A percentile compares a stretch with the other conserved stretches of the same genome.
Conservation (phyloP, 768 basidiomycete genomes). For the Leccinellum albellum region DNA sequence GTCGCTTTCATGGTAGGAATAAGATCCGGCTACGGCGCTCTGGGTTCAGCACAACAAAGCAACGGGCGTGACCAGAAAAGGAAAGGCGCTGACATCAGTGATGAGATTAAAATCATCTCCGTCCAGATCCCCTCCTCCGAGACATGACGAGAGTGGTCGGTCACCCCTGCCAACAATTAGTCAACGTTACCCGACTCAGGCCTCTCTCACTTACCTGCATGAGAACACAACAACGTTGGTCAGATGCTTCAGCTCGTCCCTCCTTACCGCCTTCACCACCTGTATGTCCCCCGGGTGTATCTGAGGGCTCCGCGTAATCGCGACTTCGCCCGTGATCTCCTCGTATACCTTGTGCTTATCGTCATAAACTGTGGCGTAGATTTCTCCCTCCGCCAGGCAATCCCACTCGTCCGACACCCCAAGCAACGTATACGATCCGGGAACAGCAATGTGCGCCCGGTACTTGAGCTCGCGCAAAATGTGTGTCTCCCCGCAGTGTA, state of each 20-base stretch:
- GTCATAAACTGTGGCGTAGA: constrained; percentile 42
- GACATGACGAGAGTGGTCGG: constrained; percentile 42
- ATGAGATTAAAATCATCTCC: constrained; percentile 52
- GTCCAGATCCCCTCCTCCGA: constrained; percentile 54
- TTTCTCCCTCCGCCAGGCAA: constrained; percentile 43
- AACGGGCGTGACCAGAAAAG: not conserved
- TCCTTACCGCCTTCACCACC: constrained; percentile 40
- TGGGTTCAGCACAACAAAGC: constrained; percentile 6
- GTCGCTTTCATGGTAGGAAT: constrained; percentile 17
- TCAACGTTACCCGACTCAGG: constrained; percentile 3
- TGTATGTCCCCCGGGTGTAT: constrained; percentile 51
- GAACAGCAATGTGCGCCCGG: constrained; percentile 47
- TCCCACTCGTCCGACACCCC: constrained; percentile 52
- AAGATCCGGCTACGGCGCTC: constrained; percentile 26
- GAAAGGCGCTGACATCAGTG: constrained; percentile 33
- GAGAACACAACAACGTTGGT: constrained; percentile 50
- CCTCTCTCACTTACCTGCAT: constrained; percentile 33
- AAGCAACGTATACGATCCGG: constrained; percentile 46
- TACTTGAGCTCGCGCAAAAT: constrained; percentile 50
- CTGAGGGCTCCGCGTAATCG: constrained; percentile 50
- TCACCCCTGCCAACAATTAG: constrained; percentile 31
- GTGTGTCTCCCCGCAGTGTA: constrained; percentile 42
- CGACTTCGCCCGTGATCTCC: constrained; percentile 35
- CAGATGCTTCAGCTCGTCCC: constrained; percentile 36
- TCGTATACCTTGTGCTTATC: constrained; percentile 25